These are phyloP conservation scores for Saccharata proteae DNA, from an alignment of 2,329 filamentous ascomycete species.

Conservation along the genomic window DNA sequence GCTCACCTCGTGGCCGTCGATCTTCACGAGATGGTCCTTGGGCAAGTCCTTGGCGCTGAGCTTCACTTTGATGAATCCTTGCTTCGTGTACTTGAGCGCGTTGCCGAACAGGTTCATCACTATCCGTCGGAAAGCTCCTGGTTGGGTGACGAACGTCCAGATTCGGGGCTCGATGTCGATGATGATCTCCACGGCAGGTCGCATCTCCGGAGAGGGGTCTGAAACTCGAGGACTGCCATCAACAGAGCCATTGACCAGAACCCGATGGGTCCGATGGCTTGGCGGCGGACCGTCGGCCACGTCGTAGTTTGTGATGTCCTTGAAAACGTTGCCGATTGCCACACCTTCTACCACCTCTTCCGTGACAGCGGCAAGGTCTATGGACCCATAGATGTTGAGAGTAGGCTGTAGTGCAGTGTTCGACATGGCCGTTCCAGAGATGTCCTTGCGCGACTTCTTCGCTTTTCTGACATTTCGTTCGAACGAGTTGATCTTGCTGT, in stretches of 20 bases:
- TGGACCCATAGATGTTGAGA: constrained; percentile 20
- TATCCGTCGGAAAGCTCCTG: constrained; percentile 35
- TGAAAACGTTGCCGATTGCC: constrained; percentile 36
- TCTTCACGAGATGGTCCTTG: background rate
- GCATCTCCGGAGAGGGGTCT: background rate
- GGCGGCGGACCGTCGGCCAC: background rate
- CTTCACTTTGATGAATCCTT: constrained; percentile 25
- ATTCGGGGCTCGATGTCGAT: constrained; percentile 30
- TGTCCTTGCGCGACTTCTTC: constrained; percentile 13
- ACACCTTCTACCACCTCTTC: constrained; percentile 46
- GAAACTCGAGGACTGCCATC: background rate
- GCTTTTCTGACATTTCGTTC: constrained; percentile 18
- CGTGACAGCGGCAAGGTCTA: constrained; percentile 34
- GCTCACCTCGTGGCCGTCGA: constrained; percentile 1
- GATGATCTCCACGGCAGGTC: constrained; percentile 26
- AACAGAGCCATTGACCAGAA: background rate
- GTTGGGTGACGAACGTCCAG: constrained; percentile 34
- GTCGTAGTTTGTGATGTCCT: constrained; percentile 11
- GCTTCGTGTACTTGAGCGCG: constrained; percentile 34
- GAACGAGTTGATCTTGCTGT: constrained; percentile 32
- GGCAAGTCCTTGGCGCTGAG: constrained; percentile 9
- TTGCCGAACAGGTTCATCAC: constrained; percentile 39
- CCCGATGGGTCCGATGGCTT: background rate
- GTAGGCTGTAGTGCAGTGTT: constrained; percentile 14
- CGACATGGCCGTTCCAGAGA: constrained; percentile 12